Percentiles rank a stretch among this genome's conserved stretches.
These are phyloP conservation scores for Morella rubra DNA, from an alignment of 306 rosid species.

Conservation along the genomic window DNA sequence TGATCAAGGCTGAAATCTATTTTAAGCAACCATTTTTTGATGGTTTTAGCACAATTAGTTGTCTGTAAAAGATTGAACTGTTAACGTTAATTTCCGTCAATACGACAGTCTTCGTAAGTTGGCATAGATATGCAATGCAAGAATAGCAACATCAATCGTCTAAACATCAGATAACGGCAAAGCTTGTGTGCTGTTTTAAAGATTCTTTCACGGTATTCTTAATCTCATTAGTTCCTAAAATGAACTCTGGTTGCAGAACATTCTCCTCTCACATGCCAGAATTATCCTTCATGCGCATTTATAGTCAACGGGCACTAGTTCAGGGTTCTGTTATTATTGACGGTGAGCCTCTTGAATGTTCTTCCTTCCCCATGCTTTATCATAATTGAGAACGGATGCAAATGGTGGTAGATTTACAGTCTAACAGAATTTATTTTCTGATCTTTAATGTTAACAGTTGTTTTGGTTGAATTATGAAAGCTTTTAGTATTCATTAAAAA, in stretches of 20 bases:
- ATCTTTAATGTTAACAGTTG: neutral
- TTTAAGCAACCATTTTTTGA: no score
- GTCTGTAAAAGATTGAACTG: neutral
- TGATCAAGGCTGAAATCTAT: neutral
- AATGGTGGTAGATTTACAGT: neutral
- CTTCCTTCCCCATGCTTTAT: neutral
- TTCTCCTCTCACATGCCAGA: constrained; percentile 33
- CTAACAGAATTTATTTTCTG: neutral
- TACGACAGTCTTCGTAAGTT: neutral
- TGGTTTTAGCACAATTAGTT: neutral
- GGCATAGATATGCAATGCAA: neutral
- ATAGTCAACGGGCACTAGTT: constrained; percentile 57
- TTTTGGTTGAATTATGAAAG: neutral
- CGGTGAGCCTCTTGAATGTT: constrained; percentile 42
- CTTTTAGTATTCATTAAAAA: neutral
- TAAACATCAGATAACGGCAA: neutral
- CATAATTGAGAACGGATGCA: neutral
- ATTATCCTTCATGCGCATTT: constrained; percentile 56
- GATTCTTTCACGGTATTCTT: neutral
- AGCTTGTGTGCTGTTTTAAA: neutral
- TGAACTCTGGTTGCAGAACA: constrained; percentile 46
- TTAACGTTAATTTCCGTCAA: neutral
- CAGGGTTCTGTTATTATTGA: constrained; percentile 81
- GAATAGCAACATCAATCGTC: neutral
- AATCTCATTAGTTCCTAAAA: neutral